These are phyloP conservation scores for Candida broadrunensis DNA, from an alignment of 805 yeast genomes.

Conservation along the genomic window DNA sequence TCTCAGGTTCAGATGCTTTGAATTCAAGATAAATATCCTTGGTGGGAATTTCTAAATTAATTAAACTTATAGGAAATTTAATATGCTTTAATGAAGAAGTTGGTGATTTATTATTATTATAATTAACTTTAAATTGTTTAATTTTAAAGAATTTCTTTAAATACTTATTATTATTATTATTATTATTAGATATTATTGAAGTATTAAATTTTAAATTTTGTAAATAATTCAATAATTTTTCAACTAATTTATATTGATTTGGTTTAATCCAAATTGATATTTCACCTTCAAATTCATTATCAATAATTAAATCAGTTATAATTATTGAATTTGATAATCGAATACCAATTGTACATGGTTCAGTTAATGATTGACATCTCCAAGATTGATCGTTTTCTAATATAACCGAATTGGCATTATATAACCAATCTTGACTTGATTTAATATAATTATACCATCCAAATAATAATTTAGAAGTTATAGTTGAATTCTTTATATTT, in stretches of 20 bases:
- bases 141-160: conserved; percentile 29
- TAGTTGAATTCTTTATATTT: conserved; percentile 11
- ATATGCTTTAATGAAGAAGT: conserved; percentile 17
- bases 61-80: conserved; percentile 29
- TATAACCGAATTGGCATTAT: conserved; percentile 37
- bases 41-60: conserved; percentile 28
- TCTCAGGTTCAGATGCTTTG: conserved; percentile 2
- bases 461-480: conserved; percentile 22
- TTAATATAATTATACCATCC: conserved; percentile 41
- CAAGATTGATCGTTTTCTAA: conserved; percentile 32
- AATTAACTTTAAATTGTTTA: conserved; percentile 5
- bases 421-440: conserved; percentile 23
- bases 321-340: conserved; percentile 29
- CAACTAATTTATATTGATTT: conserved; percentile 13
- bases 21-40: conserved; percentile 33
- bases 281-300: conserved; percentile 7
- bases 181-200: not conserved
- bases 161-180: conserved; percentile 17
- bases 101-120: not conserved
- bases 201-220: conserved; percentile 10
- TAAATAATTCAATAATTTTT: conserved; percentile 15
- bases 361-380: conserved; percentile 23
- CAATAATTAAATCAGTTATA: conserved; percentile 32
- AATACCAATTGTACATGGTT: conserved; percentile 31
- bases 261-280: conserved; percentile 32